Evolutionary conservation across 2,329 filamentous ascomycete species (phyloP), one percentile per base, ranked within the genome.

Genomic region (Claviceps purpurea): DNA sequence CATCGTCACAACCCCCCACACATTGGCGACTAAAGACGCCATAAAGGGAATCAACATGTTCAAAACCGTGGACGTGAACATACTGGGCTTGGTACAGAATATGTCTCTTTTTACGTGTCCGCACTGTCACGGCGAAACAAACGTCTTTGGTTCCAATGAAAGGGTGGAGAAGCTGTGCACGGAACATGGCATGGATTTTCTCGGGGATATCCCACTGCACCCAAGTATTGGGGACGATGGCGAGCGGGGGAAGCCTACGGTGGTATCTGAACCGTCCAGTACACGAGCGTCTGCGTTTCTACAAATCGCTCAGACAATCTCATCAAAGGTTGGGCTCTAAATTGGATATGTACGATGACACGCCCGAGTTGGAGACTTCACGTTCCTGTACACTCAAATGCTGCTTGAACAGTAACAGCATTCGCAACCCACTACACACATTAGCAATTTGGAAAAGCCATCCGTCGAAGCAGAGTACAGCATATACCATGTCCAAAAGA

Each of bases 41-140:
- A 78, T 94, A 20, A 89, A 93, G 60, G 93, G 93, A 2, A 85
- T 96, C 56, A 87, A 88, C 60, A 89, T 98, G 81, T 97, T 97
- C 69, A 81, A 83, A 60, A 91, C 88, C 61, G 87, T 94, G 60
- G 73, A 85, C 52, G 81, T 94, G 5, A 83, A 87, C 49, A 77
- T 93, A 38, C 73, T 97, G 1, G 93, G 93, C 2, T 81, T 97
- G 68, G 84, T 98, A 18, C 85, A 93, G 64, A 95, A 95, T 63
- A 95, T 95, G 89, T 84, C 84, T 7, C 75, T 89, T 40, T 95
- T 94, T 64, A 79, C 76, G 3, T 95, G 89, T 59, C 87, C 87
- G 1, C 78, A 84, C 58, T 96, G 90, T 61, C 75, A 80, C 5
- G 75, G 80, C n/a, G 75, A 83, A 58, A 87, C 84, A 3, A 81